Evolutionary conservation across 768 basidiomycete species (phyloP), one percentile per base, ranked within the genome.

Genomic region (Auricularia heimuer): DNA sequence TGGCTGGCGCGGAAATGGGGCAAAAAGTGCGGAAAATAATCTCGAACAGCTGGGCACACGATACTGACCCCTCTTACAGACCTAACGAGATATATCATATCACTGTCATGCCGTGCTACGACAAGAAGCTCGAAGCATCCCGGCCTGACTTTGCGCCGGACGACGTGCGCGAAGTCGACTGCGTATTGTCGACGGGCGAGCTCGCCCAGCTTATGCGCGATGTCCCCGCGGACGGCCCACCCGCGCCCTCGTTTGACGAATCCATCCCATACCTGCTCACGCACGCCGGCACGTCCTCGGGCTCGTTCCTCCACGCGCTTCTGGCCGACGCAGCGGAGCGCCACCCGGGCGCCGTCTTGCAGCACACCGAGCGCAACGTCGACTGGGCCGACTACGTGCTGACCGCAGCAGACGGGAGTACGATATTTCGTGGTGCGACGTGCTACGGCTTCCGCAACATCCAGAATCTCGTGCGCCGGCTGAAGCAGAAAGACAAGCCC

Each of bases 51-150:
- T 29, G 16, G 34, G 54, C n/a, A 34, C 54, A 3, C 54, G 42
- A 33, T 16, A 35, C n/a, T 24, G 44, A 45, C 11, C 14, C 29
- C 10, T 58, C 21, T 8, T 21, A 33, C 73, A 95, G 92, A 45
- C 93, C 94, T 0, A 80, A 91, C 70, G 81, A 92, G 69, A 84
- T 99, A 56, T 99, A 98, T 73, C 97, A 99, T 71, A 94, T 98
- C 63, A 83, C 93, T 0, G 94, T 98, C 62, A 98, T 98, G 95
- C 96, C 97, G 0, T 99, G 97, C 75, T 98, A 98, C 76, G 97
- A 99, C 82, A 98, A 98, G 78, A 99, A 99, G 73, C 85, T 99
- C 16, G 97, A 99, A 76, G 97, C 97, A 0, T 98, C 95, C 8
- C 83, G 97, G 34, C 84, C 87, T 60, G 95, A 99, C 72, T 99